Conservation (phyloP, 2,329 filamentous ascomycete genomes). For the Fusarium sp. region DNA sequence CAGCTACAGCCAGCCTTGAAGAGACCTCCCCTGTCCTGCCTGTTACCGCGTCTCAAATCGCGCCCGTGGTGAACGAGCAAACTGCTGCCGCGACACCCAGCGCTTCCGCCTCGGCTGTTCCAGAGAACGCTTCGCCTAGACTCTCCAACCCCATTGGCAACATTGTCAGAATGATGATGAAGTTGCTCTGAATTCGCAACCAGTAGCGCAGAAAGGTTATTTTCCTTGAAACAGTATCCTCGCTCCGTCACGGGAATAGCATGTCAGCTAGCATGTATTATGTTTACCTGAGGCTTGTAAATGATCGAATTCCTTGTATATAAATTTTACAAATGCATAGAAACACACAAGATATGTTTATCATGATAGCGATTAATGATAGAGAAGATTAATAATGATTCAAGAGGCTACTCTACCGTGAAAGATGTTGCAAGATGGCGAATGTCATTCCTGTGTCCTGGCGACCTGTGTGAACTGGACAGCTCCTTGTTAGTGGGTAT, state of each 20-base stretch:
- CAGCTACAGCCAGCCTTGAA: neutral
- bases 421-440: neutral
- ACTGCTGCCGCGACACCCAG: conserved; percentile 3
- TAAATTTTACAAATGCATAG: neutral
- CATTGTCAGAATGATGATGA: neutral
- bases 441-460: neutral
- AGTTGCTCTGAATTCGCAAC: neutral
- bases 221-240: neutral
- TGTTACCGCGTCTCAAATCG: neutral
- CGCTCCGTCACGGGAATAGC: neutral
- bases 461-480: neutral
- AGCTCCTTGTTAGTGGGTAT: neutral
- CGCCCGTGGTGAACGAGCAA: neutral
- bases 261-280: neutral
- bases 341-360: neutral
- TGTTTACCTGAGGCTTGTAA: neutral
- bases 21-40: neutral
- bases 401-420: neutral
- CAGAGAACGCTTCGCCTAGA: conserved; percentile 20
- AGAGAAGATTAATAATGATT: neutral
- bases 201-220: too few species aligned
- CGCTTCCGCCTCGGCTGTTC: neutral
- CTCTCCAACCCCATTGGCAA: conserved; percentile 19
- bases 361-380: neutral
- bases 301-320: too few species aligned